Base-by-base conservation (phyloP, 2,329 filamentous ascomycete genomes). In the Talaromyces sp. region DNA sequence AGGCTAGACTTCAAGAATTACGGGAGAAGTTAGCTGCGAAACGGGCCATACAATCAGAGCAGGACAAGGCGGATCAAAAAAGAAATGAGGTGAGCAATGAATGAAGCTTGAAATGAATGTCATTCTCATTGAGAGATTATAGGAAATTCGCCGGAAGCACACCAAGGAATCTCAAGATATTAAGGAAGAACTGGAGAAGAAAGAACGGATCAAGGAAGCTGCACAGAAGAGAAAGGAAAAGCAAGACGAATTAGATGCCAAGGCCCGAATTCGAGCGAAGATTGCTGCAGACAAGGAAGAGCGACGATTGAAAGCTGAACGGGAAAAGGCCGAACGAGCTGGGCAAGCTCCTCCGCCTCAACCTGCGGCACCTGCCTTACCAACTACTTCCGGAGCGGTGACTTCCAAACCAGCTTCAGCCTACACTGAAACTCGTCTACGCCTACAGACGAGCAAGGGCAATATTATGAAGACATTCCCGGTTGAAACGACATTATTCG, bases 211-310 rank as follows among this genome's bases (percentile, higher is more conserved):
- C 75, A 97, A 97, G 78, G 92, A 97, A 71, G 93, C 92, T 0
- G 89, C 89, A 61, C 87, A 88, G 72, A 97, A 97, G 82, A 88
- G 89, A 63, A 87, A 89, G 72, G 95, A 99, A 81, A 97, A 97
- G 82, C 81, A 86, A 48, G 92, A 90, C 16, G 95, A 98, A 62
- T 77, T 90, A 9, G 92, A 92, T 50, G 94, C 92, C 11, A 95
- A 94, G 83, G 91, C 90, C 78, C 87, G 91, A 41, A 94, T 97
- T 76, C 90, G 93, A 79, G 93, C 92, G 64, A 93, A 93, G 84
- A 97, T 99, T 69, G 93, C 95, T 71, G 93, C 91, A 14, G 93
- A 98, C 81, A 97, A 96, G 82, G 90, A 92, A 71, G 93, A 94
- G 72, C 88, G 95, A 62, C 88, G 91, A 68, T 85, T 90, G 69